These are phyloP conservation scores for Exophiala xenobiotica DNA, from an alignment of 2,329 filamentous ascomycete genomes.

Conservation along the genomic window DNA sequence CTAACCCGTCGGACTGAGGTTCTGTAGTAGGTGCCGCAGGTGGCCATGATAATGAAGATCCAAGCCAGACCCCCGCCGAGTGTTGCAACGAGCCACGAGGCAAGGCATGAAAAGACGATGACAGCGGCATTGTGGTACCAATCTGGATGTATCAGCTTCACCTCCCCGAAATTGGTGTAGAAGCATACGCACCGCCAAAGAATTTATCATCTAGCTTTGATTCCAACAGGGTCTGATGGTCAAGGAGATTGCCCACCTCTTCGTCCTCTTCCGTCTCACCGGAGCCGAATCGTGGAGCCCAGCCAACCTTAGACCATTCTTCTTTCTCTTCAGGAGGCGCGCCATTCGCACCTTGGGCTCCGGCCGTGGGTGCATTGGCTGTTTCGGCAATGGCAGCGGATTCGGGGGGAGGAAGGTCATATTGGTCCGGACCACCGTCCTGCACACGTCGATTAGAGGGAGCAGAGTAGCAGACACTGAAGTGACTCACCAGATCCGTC, in stretches of 20 bases:
- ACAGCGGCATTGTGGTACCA: constrained; percentile 98
- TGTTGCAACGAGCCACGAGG: constrained; percentile 85
- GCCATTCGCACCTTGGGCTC: constrained; percentile 52
- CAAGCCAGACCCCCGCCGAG: constrained; percentile 89
- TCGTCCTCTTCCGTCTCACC: constrained; percentile 48
- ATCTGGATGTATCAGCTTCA: constrained; percentile 52
- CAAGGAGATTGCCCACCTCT: constrained; percentile 65
- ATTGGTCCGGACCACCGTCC: constrained; percentile 68
- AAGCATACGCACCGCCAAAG: constrained; percentile 67
- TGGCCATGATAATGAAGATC: constrained; percentile 89
- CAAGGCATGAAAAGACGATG: constrained; percentile 87
- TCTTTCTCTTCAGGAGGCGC: constrained; percentile 50
- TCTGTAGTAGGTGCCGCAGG: constrained; percentile 92
- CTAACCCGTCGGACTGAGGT: constrained; percentile 91
- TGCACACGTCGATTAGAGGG: constrained; percentile 30
- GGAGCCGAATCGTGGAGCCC: constrained; percentile 79
- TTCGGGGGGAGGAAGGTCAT: constrained; percentile 74
- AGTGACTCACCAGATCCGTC: constrained; percentile 67
- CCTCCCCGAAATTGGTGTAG: constrained; percentile 1
- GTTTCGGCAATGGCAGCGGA: constrained; percentile 65
- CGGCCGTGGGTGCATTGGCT: constrained; percentile 45
- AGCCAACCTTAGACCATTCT: constrained; percentile 69
- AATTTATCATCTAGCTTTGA: constrained; percentile 81
- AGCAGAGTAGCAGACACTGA: constrained; percentile 28
- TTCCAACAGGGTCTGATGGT: constrained; percentile 87